Evolutionary conservation across 805 yeast genomes (phyloP), one percentile per base, ranked within the genome.

Genomic region (Lipomyces mesembrius): DNA sequence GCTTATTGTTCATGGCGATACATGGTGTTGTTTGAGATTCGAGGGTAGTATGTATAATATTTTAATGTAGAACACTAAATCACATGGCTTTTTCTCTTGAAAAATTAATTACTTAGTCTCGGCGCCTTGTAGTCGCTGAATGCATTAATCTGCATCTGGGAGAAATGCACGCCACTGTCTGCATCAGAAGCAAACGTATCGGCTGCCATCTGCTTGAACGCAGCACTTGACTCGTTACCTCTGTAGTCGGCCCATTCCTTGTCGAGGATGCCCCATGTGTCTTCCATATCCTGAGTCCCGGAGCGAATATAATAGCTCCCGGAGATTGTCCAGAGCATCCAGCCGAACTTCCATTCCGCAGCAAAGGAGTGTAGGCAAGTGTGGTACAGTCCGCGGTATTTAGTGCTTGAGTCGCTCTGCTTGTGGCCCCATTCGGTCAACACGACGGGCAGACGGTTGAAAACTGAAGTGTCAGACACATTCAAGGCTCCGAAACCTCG

Each of bases 251-350:
- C 27, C 55, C 55, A 52, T 14, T 27, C 9, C 55, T 52, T 52
- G 55, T 52, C 20, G 55, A 52, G 55, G 29, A 52, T 52, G 6
- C 55, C 55, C 55, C 9, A 52, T 49, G 53, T n/a, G 6, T 49
- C 53, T 49, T 49, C 53, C 55, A 12, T 11, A 52, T 52, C 55
- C 17, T 52, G 55, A 52, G 20, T 27, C 6, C 55, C 55, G 32
- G 55, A 52, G 20, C 55, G 55, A 52, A 52, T 52, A n/a, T 52
- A 52, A n/a, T 52, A 52, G 55, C 55, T 52, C 29, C 55, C 27
- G 55, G 27, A 20, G 14, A 52, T 52, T 11, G 55, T 20, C 55
- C 55, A 52, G n/a, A 52, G 14, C 55, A 52, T 52, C n/a, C 55
- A 52, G 27, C 22, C 53, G 53, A 17, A 49, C n/a, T 49, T 49